Evolutionary conservation across 164 flowering plant species (phyloP), one percentile per base, ranked within the genome.

Genomic region (Tetracentron sinense): DNA sequence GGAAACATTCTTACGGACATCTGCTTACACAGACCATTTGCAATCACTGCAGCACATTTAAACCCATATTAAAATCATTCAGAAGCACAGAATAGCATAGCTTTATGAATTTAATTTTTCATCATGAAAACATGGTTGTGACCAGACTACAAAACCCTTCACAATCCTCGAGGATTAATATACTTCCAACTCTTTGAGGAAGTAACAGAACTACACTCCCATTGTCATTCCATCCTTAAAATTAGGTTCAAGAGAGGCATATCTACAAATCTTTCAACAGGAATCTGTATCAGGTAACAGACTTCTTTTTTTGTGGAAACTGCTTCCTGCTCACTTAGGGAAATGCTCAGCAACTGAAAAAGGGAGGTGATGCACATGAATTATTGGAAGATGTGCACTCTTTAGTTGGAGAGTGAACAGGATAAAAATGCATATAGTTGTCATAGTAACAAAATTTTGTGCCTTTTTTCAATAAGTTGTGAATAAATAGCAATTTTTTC

Each of bases 1-100:
- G 91, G 92, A 66, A 80, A 84, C 73, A 72, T 59, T 79, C 69
- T 78, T 61, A 83, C 60, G 74, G 90, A 90, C 20, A 88, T 73
- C 60, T 79, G 71, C 82, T 86, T 88, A 42, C 74, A 78, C 46
- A 89, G 75, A 42, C 80, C 78, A 72, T 83, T 83, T 54, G 69
- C 71, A 64, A 89, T 78, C 74, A 89, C 98, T 92, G 92, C 76
- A 81, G 20, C 70, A 42, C 58, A 69, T 26, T 20, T n/a, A 28
- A 61, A 42, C 26, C 12, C 8, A 20, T 46, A 47, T 59, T 28
- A 58, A 60, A 11, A 63, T 17, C 33, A 19, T 22, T 50, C 31
- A 44, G n/a, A 10, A 21, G 53, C 12, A 60, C 12, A 57, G 15
- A 4, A 38, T 8, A 3, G 14, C 8, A 10, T 16, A 38, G 14